These are phyloP conservation scores for Rosellinia necatrix DNA, from an alignment of 2,329 filamentous ascomycete species.

Conservation along the genomic window DNA sequence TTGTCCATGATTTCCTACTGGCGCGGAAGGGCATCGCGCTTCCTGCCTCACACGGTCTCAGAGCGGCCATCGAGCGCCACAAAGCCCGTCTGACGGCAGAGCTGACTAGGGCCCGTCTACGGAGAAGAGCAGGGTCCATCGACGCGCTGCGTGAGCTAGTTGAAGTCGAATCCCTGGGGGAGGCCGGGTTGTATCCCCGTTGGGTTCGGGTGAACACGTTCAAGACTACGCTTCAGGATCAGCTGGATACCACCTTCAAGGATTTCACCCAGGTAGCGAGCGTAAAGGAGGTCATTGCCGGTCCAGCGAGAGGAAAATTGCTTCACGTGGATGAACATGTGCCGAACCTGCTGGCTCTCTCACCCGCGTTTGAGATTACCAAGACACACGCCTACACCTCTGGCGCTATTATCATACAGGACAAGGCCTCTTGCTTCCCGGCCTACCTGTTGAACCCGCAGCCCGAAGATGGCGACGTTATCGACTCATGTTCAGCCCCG, in stretches of 20 bases:
- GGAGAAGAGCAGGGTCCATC: slow-evolving; percentile 70
- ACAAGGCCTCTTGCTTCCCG: slow-evolving; percentile 96
- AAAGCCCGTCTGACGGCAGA: slow-evolving; percentile 81
- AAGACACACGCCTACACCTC: slow-evolving; percentile 73
- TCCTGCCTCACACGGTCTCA: slow-evolving; percentile 76
- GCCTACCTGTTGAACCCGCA: slow-evolving; percentile 80
- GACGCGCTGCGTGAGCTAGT: slow-evolving; percentile 67
- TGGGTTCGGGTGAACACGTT: slow-evolving; percentile 91
- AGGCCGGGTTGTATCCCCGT: slow-evolving; percentile 69
- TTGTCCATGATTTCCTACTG: slow-evolving; percentile 85
- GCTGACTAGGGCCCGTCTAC: slow-evolving; percentile 77
- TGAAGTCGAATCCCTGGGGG: slow-evolving; percentile 54
- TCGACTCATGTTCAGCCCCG: slow-evolving; percentile 94
- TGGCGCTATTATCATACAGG: slow-evolving; percentile 86
- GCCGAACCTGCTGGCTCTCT: slow-evolving; percentile 80
- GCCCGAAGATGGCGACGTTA: slow-evolving; percentile 71
- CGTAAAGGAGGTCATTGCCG: slow-evolving; percentile 60
- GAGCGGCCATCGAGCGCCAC: slow-evolving; percentile 76
- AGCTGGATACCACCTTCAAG: slow-evolving; percentile 76
- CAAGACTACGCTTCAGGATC: slow-evolving; percentile 69
- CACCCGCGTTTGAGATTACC: slow-evolving; percentile 72
- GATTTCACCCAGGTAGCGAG: slow-evolving; percentile 61
- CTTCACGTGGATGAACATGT: slow-evolving; percentile 80
- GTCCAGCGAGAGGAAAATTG: slow-evolving; percentile 47
- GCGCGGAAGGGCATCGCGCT: slow-evolving; percentile 82